A percentile compares a stretch with the other conserved stretches of the same genome.
phyloP scores from a whole-genome alignment of 2,329 filamentous ascomycete genomes.

The Pezizomycotina sp. region DNA sequence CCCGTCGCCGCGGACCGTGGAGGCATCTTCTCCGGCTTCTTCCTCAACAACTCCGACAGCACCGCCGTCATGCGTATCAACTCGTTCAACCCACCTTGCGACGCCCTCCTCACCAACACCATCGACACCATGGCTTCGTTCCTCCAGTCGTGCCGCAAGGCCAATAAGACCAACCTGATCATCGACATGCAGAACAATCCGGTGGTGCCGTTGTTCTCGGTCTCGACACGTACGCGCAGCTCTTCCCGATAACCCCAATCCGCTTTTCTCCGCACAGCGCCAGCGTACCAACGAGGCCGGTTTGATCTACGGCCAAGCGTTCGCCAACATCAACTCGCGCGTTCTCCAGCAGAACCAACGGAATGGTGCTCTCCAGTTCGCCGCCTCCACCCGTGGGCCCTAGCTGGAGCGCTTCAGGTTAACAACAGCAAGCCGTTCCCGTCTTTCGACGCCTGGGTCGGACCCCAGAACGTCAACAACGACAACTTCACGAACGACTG shows the following conservation, averaged over 20 bases:
- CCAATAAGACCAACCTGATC: constrained; percentile 43
- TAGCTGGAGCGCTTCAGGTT: too few species aligned
- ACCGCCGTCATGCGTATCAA: constrained; percentile 16
- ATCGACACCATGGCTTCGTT: constrained; percentile 11
- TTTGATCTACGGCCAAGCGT: constrained; percentile 30
- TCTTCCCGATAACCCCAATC: constrained; percentile 12
- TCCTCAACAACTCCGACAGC: constrained; percentile 11
- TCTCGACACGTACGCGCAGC: constrained; percentile 43
- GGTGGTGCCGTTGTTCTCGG: constrained; percentile 44
- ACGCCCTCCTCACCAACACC: constrained; percentile 9
- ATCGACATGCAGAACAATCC: constrained; percentile 43
- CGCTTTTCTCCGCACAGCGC: not conserved
- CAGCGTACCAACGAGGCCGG: constrained; percentile 30
- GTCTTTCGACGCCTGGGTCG: constrained; percentile 33
- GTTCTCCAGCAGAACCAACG: too few species aligned
- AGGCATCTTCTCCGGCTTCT: constrained; percentile 16
- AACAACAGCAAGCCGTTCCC: constrained; percentile 29
- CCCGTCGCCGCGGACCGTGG: constrained; percentile 9
- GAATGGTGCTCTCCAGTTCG: too few species aligned
- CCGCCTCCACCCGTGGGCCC: too few species aligned
- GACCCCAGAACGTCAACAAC: constrained; percentile 27
- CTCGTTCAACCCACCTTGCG: constrained; percentile 12
- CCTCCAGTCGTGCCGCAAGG: constrained; percentile 28
- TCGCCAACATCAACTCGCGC: constrained; percentile 36
- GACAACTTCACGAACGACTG: constrained; percentile 31